These are phyloP conservation scores for Schrenkiella parvula DNA, from an alignment of 345 rosid genomes.

Conservation along the genomic window DNA sequence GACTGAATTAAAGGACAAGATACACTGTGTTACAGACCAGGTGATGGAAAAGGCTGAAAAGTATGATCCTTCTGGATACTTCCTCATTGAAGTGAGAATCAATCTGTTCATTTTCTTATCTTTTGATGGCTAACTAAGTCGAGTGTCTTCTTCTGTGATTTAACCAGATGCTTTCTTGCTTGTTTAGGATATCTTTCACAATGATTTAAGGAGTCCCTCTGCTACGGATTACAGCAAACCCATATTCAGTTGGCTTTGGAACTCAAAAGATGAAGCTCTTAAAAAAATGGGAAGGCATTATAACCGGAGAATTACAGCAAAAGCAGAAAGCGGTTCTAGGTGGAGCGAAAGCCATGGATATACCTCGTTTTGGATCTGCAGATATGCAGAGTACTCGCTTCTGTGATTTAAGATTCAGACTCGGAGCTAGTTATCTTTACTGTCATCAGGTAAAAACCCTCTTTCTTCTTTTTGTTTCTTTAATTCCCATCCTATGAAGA, in stretches of 20 bases:
- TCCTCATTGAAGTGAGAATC: constrained; percentile 69
- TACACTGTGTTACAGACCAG: constrained; percentile 68
- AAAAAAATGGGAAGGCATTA: constrained; percentile 66
- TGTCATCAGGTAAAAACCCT: constrained; percentile 68
- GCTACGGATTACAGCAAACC: constrained; percentile 69
- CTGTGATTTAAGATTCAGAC: constrained; percentile 64
- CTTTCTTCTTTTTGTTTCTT: background rate
- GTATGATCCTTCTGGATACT: constrained; percentile 83
- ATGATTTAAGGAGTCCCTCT: constrained; percentile 66
- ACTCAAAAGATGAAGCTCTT: constrained; percentile 63
- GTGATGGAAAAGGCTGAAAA: constrained; percentile 66
- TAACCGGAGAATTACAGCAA: constrained; percentile 51
- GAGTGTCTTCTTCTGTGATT: background rate
- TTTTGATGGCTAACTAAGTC: background rate
- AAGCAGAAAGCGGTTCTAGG: constrained; percentile 57
- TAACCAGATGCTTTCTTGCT: constrained; percentile 5
- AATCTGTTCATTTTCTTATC: background rate
- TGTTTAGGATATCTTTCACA: constrained; percentile 63
- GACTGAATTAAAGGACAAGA: constrained; percentile 75
- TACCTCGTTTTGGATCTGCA: constrained; percentile 54
- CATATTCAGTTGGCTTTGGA: constrained; percentile 69
- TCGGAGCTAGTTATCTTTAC: constrained; percentile 81
- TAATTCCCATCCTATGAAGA: background rate
- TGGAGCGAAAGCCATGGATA: constrained; percentile 26
- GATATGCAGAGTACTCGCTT: constrained; percentile 64